Evolutionary conservation across 306 rosid species (phyloP).

Genomic region (Malus asiatica): DNA sequence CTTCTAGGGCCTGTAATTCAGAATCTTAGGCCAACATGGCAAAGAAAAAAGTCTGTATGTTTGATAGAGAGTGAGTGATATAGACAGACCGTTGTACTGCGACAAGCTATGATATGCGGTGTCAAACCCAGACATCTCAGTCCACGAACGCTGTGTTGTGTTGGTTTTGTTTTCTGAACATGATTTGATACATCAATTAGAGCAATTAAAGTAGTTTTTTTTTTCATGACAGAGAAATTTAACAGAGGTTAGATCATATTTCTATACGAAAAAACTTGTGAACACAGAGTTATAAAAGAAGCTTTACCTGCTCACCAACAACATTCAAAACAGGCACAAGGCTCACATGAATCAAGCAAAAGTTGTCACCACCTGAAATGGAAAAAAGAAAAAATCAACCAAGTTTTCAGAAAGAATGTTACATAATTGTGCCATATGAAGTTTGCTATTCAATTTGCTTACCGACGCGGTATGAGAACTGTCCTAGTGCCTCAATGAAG

Average conservation of each 20-base stretch:
- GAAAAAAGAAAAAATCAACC: neutral
- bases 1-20: constrained; percentile 60
- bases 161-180: constrained; percentile 49
- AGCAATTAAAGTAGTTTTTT: neutral
- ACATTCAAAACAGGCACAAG: constrained; percentile 46
- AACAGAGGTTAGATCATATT: neutral
- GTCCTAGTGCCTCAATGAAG: constrained; percentile 48
- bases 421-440: neutral
- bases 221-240: neutral
- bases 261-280: neutral
- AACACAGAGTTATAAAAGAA: neutral
- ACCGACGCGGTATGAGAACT: constrained; percentile 48
- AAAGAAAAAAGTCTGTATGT: neutral
- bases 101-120: constrained; percentile 46
- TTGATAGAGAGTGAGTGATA: constrained; percentile 1
- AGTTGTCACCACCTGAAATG: constrained; percentile 32
- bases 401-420: neutral
- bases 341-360: constrained; percentile 48
- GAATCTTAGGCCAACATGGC: constrained; percentile 10
- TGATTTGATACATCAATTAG: constrained; percentile 13
- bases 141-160: constrained; percentile 49
- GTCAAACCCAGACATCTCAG: constrained; percentile 39
- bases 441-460: constrained; percentile 2
- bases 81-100: constrained; percentile 38
- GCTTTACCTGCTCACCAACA: constrained; percentile 46